A percentile compares a stretch with the other conserved stretches of the same genome.
phyloP scores from a whole-genome alignment of 2,329 filamentous ascomycete species.

The Fusarium caatingaense region DNA sequence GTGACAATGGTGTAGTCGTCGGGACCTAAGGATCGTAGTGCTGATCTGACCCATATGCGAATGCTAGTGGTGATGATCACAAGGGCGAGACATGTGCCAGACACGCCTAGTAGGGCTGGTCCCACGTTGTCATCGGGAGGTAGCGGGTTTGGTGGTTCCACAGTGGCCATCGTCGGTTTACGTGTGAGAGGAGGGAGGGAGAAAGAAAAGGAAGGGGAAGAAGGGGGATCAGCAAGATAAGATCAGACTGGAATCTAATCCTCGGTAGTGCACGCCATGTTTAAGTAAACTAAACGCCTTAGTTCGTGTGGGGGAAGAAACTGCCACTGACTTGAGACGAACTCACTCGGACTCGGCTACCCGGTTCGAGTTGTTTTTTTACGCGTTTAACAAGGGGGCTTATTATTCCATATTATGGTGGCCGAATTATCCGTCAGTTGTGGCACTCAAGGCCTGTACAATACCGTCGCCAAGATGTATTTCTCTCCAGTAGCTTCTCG shows the following conservation, averaged over 20 bases:
- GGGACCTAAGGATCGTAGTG: conserved; percentile 48
- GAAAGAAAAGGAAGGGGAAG: not conserved
- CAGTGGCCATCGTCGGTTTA: conserved; percentile 22
- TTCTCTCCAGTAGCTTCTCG: not conserved
- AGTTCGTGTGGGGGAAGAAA: not conserved
- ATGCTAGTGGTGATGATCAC: conserved; percentile 49
- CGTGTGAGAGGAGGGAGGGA: not conserved
- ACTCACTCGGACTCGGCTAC: not conserved
- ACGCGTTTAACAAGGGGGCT: not conserved
- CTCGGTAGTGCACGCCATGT: not conserved
- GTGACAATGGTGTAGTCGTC: conserved; percentile 54
- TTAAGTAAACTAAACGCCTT: not conserved
- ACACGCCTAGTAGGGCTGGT: conserved; percentile 48
- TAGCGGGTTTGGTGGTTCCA: conserved; percentile 44
- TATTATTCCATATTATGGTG: not conserved
- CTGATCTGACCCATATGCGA: conserved; percentile 48
- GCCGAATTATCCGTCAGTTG: too few species aligned
- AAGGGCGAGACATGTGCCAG: conserved; percentile 49
- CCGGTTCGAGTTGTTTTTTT: not conserved
- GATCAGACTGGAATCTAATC: not conserved
- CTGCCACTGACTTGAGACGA: not conserved
- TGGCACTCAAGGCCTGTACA: not conserved
- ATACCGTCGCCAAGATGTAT: not conserved
- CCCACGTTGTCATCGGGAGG: conserved; percentile 53
- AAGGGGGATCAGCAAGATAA: not conserved